These are phyloP conservation scores for Hygrophorus russula DNA, from an alignment of 768 basidiomycete species.

Conservation along the genomic window DNA sequence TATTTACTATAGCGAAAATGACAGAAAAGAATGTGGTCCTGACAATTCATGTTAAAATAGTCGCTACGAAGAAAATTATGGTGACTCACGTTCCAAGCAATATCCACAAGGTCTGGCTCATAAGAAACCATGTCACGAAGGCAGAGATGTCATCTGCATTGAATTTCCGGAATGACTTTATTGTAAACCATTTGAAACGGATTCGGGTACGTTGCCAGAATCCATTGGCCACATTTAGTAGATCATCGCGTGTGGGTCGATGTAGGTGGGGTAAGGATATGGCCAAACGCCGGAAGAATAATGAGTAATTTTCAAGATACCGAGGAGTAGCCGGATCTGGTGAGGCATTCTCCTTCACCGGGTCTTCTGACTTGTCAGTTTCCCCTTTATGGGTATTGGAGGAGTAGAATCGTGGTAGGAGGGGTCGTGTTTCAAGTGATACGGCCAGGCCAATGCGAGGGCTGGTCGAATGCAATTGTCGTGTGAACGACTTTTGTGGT, in stretches of 20 bases:
- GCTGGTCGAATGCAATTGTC: background rate
- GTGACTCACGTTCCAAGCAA: slow-evolving; percentile 77
- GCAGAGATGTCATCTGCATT: slow-evolving; percentile 96
- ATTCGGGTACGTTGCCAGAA: slow-evolving; percentile 86
- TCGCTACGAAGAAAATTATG: background rate
- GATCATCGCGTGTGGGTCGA: slow-evolving; percentile 81
- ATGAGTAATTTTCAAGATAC: slow-evolving; percentile 60
- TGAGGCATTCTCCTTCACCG: background rate
- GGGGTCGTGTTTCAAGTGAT: background rate
- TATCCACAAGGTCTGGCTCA: slow-evolving; percentile 95
- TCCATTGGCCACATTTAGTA: slow-evolving; percentile 75
- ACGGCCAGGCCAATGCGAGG: background rate
- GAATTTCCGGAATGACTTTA: slow-evolving; percentile 88
- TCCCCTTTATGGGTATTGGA: background rate
- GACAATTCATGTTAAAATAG: background rate
- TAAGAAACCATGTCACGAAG: slow-evolving; percentile 90
- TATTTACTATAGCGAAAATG: slow-evolving; percentile 81
- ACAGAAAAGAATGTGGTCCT: slow-evolving; percentile 96
- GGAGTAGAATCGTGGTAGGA: background rate
- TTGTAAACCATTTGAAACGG: slow-evolving; percentile 96
- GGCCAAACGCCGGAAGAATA: slow-evolving; percentile 73
- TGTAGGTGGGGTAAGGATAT: slow-evolving; percentile 65
- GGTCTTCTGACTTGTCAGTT: background rate
- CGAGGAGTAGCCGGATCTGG: slow-evolving; percentile 11
- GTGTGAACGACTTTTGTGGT: background rate